These are phyloP conservation scores for Suhomyces coccinellae DNA, from an alignment of 1,139 yeast genomes.

Conservation along the genomic window DNA sequence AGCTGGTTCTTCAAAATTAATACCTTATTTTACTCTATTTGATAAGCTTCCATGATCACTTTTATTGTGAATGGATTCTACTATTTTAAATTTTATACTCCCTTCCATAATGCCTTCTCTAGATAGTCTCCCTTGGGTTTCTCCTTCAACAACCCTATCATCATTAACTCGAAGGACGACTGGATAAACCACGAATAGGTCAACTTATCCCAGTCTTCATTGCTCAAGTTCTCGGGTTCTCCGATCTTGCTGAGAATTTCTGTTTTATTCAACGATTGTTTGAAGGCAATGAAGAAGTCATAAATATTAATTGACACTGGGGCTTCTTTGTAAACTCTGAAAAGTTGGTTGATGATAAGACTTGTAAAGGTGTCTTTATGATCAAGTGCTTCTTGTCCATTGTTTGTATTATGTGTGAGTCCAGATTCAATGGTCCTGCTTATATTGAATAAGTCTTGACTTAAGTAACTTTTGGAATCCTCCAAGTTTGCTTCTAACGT, in stretches of 20 bases:
- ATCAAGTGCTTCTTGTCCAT: not conserved
- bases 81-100: slow-evolving; percentile 22
- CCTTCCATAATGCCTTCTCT: slow-evolving; percentile 48
- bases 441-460: slow-evolving; percentile 16
- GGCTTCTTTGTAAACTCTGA: slow-evolving; percentile 77
- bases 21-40: not conserved
- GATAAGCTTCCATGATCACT: not conserved
- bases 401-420: not conserved
- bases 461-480: slow-evolving; percentile 31
- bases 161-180: slow-evolving; percentile 40
- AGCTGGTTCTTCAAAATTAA: too few relatives aligned
- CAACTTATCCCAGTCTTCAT: slow-evolving; percentile 28
- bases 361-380: slow-evolving; percentile 23
- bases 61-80: not conserved
- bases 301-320: slow-evolving; percentile 70
- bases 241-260: slow-evolving; percentile 25
- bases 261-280: slow-evolving; percentile 48
- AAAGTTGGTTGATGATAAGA: slow-evolving; percentile 60
- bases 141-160: slow-evolving; percentile 43
- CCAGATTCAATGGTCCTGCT: not conserved
- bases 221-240: slow-evolving; percentile 1
- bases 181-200: slow-evolving; percentile 46
- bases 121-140: slow-evolving; percentile 47
- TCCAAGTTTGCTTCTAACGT: slow-evolving; percentile 35
- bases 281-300: slow-evolving; percentile 77